Base-by-base conservation (phyloP, 179 eudicot species). In the Beta lomatogona region DNA sequence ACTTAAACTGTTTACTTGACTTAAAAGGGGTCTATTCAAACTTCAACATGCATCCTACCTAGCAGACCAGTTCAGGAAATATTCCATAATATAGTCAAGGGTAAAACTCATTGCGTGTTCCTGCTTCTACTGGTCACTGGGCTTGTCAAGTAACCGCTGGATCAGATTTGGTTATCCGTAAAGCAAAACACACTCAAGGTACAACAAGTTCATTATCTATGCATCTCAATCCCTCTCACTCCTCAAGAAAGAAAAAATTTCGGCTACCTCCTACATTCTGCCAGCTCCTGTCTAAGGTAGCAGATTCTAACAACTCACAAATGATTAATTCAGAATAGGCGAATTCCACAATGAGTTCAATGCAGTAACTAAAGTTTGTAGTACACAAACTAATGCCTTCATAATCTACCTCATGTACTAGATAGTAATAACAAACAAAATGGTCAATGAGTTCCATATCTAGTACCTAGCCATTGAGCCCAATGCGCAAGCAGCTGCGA, bases 381-480 rank as follows among this genome's bases (percentile, higher is more conserved):
- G 13, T 16, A 15, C 50, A 36, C 48, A 8, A 63, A 61, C 16
- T 22, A 28, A 18, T 57, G 13, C 53, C 25, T 19, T 41, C 0
- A 76, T 41, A 18, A 53, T 66, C 19, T 28, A 66, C 21, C 19
- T 52, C 44, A 70, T 50, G 12, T 8, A 36, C 36, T 75, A 54
- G n/a, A 68, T 18, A 68, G 61, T 31, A 45, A 54, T 57, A 25
- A 21, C 8, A 70, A 78, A 41, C 48, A 52, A 12, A 19, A 31
- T 13, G 1, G 25, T 28, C 9, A 60, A 16, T 3, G 19, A 2
- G 21, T 19, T 45, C 5, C 7, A 44, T 22, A 58, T 75, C 13
- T 50, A 89, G 59, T 83, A 95, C 98, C 97, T 81, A 97, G 80
- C 98, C 97, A 97, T 66, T 94, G 97, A 66, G 98, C 97, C 99